Base-by-base conservation (phyloP, 2,329 filamentous ascomycete species). In the Metarhizium brunneum region DNA sequence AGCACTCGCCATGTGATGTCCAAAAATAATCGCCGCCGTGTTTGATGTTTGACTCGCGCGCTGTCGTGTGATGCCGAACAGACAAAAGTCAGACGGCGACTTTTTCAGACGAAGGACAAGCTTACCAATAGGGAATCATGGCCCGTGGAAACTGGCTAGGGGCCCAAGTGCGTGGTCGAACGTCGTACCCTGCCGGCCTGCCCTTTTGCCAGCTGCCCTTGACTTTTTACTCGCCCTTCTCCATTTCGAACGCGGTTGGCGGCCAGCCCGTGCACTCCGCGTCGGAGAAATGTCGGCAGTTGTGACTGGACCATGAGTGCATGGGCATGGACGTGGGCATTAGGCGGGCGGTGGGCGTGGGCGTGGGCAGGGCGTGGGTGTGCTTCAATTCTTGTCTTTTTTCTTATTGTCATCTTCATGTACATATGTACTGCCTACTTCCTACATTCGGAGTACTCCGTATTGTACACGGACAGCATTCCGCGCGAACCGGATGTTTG, bases 11-110 rank as follows among this genome's bases (percentile, higher is more conserved):
- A 38, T 42, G 35, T 50, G 20, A 40, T 36, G 35, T 38, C 43
- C 14, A 18, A 51, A 45, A 48, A 52, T 43, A 35, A 48, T 53
- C 47, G 49, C 45, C 50, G 57, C 16, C 20, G 47, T 20, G 50
- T 52, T 32, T 56, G 32, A 48, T 6, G 35, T 43, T 52, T 47
- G 54, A 56, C 43, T 52, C 43, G 50, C 38, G 50, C 42, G 30
- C 30, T 35, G 14, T 47, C 51, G 51, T 35, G 50, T 45, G 38
- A 52, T 45, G 50, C 13, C 35, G 35, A 36, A 36, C 35, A 13
- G 7, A 10, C 35, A 36, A 36, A 36, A 10, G 35, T 13, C 35
- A 8, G 7, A 36, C 8, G 7, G 38, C 14, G 38, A 14, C 38
- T 13, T 40, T 14, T 16, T 40, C 11, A 13, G 38, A 16, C 13